Evolutionary conservation across 2,329 filamentous ascomycete genomes (phyloP).

Genomic region (Berkeleyomyces rouxiae): DNA sequence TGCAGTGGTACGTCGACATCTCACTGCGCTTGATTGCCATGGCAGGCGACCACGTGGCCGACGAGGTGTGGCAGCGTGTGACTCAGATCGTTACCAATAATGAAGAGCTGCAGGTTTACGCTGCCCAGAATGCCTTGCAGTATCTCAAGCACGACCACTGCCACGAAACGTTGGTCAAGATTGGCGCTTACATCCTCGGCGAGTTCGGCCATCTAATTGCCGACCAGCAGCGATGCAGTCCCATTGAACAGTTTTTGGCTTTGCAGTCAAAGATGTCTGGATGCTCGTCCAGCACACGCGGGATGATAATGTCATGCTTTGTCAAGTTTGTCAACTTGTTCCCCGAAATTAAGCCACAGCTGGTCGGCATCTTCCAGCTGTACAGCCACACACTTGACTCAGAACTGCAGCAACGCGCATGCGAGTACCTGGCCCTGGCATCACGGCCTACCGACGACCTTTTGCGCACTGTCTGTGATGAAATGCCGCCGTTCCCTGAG

Average conservation of each 20-base stretch:
- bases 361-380: conserved; percentile 74
- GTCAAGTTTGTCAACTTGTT: conserved; percentile 98
- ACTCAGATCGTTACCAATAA: conserved; percentile 99
- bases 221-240: conserved; percentile 79
- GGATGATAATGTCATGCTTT: conserved; percentile 88
- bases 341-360: conserved; percentile 92
- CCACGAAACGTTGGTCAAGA: conserved; percentile 95
- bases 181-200: conserved; percentile 86
- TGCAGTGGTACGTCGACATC: conserved; percentile 99
- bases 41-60: conserved; percentile 95
- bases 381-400: conserved; percentile 93
- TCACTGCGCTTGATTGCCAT: conserved; percentile 86
- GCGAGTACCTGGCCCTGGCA: conserved; percentile 79
- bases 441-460: conserved; percentile 80
- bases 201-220: conserved; percentile 96
- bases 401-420: conserved; percentile 88
- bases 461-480: conserved; percentile 83
- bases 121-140: conserved; percentile 78
- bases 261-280: conserved; percentile 78
- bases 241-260: conserved; percentile 92
- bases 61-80: conserved; percentile 97
- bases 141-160: conserved; percentile 88
- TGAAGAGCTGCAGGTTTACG: conserved; percentile 92
- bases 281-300: conserved; percentile 76
- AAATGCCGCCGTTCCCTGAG: conserved; percentile 97